Base-by-base conservation (phyloP, 345 rosid species). In the Carallia brachiata region DNA sequence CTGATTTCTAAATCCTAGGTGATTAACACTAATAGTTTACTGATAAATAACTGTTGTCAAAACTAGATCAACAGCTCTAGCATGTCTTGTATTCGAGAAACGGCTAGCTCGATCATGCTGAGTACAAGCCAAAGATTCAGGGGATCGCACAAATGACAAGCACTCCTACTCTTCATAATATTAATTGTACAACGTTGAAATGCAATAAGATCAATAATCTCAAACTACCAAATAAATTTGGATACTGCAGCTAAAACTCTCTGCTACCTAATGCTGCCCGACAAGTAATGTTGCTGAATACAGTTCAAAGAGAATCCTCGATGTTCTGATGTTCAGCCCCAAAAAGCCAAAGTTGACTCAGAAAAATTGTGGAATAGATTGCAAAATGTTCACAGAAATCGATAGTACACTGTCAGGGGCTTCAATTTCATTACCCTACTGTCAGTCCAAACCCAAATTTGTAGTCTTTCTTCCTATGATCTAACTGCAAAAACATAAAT, bases 401-500 rank as follows among this genome's bases (percentile, higher is more conserved):
- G 59, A 9, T 34, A 58, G 6, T 34, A 52, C 48, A 10, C 12
- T 27, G 23, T 54, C 66, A 32, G 52, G 32, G 18, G 70, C 55
- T 70, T 62, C 78, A 68, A 52, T 37, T 39, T 52, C 18, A 60
- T 84, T 79, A 89, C 30, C 98, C 98, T 0, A 91, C 93, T 9
- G 97, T 90, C 84, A 94, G 80, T 53, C 97, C 98, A 27, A 91
- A 90, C 6, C 98, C 98, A 37, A 94, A 94, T 70, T 90, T 91
- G 93, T 88, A 91, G 77, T 94, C 97, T 68, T 86, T 90, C 93
- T 94, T 91, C 87, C 66, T 86, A 70, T 94, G 97, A 81, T 94
- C 98, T 32, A 94, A 57, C 98, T 94, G 92, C 78, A 84, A 72
- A 67, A 67, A 19, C 39, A 67, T 36, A 56, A 40, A 67, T 34